Evolutionary conservation across 345 rosid species (phyloP).

Genomic region (Populus davidiana): DNA sequence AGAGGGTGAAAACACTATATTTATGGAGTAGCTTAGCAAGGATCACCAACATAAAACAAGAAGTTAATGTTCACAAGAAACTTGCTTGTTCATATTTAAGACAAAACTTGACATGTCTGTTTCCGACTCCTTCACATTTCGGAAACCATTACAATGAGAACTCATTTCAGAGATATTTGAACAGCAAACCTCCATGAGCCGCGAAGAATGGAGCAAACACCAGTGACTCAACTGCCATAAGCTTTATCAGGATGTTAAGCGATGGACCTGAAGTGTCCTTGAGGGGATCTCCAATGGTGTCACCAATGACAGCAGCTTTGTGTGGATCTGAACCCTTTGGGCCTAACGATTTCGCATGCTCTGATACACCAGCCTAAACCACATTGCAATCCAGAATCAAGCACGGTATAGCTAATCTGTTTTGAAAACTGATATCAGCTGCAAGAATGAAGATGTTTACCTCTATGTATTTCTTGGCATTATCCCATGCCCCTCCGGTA

Average conservation of each 20-base stretch:
- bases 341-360: constrained; percentile 57
- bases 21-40: no score
- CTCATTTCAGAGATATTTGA: constrained; percentile 42
- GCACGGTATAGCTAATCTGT: background rate
- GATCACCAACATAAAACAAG: background rate
- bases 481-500: constrained; percentile 76
- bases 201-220: constrained; percentile 80
- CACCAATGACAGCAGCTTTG: constrained; percentile 73
- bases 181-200: constrained; percentile 56
- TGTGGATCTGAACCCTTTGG: constrained; percentile 71
- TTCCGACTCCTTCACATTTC: background rate
- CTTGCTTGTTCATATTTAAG: background rate
- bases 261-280: constrained; percentile 77
- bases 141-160: background rate
- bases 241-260: constrained; percentile 71
- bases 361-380: constrained; percentile 50
- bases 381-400: background rate
- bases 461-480: constrained; percentile 75
- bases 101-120: background rate
- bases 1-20: background rate
- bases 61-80: background rate
- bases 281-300: constrained; percentile 68
- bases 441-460: constrained; percentile 18
- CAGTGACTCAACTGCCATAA: constrained; percentile 70
- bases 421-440: background rate